Base-by-base conservation (phyloP, 441 rosid genomes). In the Adansonia madagascariensis region DNA sequence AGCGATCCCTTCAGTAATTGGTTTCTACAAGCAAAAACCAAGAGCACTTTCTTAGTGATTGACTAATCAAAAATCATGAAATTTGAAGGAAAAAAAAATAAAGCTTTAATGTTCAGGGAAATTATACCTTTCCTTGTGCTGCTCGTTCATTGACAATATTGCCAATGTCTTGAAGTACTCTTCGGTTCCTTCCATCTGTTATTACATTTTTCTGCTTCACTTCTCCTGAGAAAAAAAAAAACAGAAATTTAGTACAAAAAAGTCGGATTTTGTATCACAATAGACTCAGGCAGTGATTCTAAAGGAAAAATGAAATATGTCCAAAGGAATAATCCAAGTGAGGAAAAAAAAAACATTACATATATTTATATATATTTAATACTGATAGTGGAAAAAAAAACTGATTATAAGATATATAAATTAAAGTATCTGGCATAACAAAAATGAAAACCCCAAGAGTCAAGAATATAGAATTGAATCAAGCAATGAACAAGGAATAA, bases 81-180 rank as follows among this genome's bases (percentile, higher is more conserved):
- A 7, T 22, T 71, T 56, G 27, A 47, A 60, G 49, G 20, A n/a
- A 71, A 47, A 71, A 6, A 39, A 1, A 63, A 43, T 3, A 49
- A 7, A 3, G 0, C 22, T 35, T 17, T 4, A 11, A 53, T 47
- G 71, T 8, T 20, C 3, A 20, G 3, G 22, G 14, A 50, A 69
- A 10, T 14, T 27, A 27, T 2, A 86, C 81, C 82, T 86, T 88
- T 59, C 73, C 85, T 6, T 75, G 78, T 39, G 70, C 75, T 8
- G 74, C 86, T 39, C 84, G 78, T 22, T 74, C 88, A 8, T 43
- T 47, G 47, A 82, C 89, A 3, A 84, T 77, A 80, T 90, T 90
- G 11, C 93, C 90, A 24, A 88, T 88, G 56, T 87, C 90, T 81
- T 87, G 82, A 79, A 90, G 90, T 84, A 73, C 90, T 39, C 83